Base-by-base conservation (phyloP, 1,284 basidiomycete species). In the Leccinum brunneo-olivaceum region DNA sequence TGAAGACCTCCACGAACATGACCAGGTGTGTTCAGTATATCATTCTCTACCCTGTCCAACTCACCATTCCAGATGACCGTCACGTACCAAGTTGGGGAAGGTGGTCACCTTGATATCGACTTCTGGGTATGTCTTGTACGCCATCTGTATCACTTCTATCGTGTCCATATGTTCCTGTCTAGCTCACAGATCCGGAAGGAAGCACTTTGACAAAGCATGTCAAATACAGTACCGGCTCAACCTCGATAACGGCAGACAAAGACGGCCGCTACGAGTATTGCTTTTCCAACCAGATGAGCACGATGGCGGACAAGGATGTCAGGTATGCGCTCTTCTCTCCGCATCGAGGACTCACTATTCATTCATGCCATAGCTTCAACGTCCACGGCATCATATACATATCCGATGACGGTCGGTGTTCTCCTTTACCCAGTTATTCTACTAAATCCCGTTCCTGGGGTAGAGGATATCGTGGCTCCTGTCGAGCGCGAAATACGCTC, bases 211-310 rank as follows among this genome's bases (percentile, higher is more conserved):
- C 78, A 56, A 89, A 90, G 60, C 85, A 92, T 53, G 71, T 87
- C 44, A 84, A 83, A 63, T 80, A 94, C 61, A 84, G 91, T 38
- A 97, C 95, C 11, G 96, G 96, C 1, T 90, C 90, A 4, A 76
- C 85, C 45, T 84, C 89, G 21, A 82, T 96, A 52, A 91, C 91
- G 4, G 94, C 94, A 10, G 79, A 83, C 48, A 77, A 73, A 55
- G 84, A 94, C 54, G 96, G 96, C 0, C 71, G 90, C 41, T 84
- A 95, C 62, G 87, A 90, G 55, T 98, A 98, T 62, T 99, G 96
- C 70, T 98, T 98, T 75, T 93, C 90, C 38, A 99, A 99, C 66
- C 85, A 93, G 65, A 97, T 97, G 88, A 92, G 88, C 58, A 83
- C 88, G 21, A 84, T 97, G 54, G 84, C 90, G 34, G 90, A 95